phyloP scores from a whole-genome alignment of 306 rosid species.

The Gynostemma pentaphyllum region DNA sequence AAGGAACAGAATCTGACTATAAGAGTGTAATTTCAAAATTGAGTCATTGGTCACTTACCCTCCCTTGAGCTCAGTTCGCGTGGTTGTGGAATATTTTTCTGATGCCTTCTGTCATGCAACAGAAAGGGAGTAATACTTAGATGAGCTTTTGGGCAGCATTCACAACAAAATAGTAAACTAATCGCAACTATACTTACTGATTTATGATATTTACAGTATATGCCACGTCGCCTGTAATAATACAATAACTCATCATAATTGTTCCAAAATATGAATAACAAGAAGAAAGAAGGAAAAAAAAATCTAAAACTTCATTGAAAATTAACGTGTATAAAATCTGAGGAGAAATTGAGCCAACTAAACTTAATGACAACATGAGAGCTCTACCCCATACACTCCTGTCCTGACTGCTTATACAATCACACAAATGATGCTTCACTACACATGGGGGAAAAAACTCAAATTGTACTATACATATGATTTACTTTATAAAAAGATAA shows the following conservation, averaged over 20 bases:
- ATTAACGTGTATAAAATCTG: neutral
- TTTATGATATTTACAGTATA: constrained; percentile 76
- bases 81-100: constrained; percentile 47
- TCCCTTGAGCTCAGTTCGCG: constrained; percentile 80
- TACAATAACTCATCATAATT: constrained; percentile 13
- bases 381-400: neutral
- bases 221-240: constrained; percentile 62
- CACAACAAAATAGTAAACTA: constrained; percentile 5
- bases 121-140: neutral
- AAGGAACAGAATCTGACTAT: constrained; percentile 5
- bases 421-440: neutral
- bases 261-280: constrained; percentile 13
- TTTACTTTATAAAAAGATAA: neutral
- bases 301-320: neutral
- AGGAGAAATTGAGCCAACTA: neutral
- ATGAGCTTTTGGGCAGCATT: neutral
- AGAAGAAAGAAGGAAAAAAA: neutral
- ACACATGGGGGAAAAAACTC: neutral
- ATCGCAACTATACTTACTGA: constrained; percentile 35
- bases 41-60: constrained; percentile 44
- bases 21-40: neutral
- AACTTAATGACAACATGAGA: too few species aligned
- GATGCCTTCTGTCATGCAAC: constrained; percentile 49
- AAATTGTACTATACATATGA: neutral
- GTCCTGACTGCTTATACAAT: neutral